Base-by-base conservation (phyloP, 805 yeast species). In the Candida namnaoensis region DNA sequence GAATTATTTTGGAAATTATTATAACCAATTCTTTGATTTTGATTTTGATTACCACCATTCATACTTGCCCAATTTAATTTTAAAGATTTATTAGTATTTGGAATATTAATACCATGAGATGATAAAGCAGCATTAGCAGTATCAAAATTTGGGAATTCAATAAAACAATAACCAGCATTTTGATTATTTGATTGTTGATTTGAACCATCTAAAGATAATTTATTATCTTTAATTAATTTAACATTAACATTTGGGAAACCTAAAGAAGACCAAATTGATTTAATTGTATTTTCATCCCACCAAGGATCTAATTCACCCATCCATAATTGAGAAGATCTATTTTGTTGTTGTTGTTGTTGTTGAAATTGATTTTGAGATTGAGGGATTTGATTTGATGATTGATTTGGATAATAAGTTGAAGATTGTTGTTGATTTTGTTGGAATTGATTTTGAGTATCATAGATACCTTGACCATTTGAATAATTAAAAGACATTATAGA, bases 271-370 rank as follows among this genome's bases (percentile, higher is more conserved):
- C 96, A 88, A 37, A 88, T 73, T 44, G 75, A 74, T 38, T 69
- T 69, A 41, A 90, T 72, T 11, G 74, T 65, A 34, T 65, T 58
- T 56, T 88, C 96, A 45, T 83, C 86, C 88, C 95, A 85, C 57
- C 74, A 68, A 9, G 85, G 85, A 50, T 88, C 96, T 37, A 88
- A 64, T 52, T 87, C 96, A 23, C 96, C 97, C 95, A 88, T 90
- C 83, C 90, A 84, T 39, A 84, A 55, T 42, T 65, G 69, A 26
- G 60, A 41, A 43, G 54, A 32, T 30, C 33, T 30, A 11, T 7
- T 30, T 13, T 26, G 39, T 32, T 36, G 44, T 30, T 43, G 49
- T 41, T 46, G 36, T 39, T 28, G 47, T 9, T 35, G 45, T 35
- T 39, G 44, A 39, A 26, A 35, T 25, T 41, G 45, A 11, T 36